These are phyloP conservation scores for Salix purpurea DNA, from an alignment of 345 rosid genomes.

Conservation along the genomic window DNA sequence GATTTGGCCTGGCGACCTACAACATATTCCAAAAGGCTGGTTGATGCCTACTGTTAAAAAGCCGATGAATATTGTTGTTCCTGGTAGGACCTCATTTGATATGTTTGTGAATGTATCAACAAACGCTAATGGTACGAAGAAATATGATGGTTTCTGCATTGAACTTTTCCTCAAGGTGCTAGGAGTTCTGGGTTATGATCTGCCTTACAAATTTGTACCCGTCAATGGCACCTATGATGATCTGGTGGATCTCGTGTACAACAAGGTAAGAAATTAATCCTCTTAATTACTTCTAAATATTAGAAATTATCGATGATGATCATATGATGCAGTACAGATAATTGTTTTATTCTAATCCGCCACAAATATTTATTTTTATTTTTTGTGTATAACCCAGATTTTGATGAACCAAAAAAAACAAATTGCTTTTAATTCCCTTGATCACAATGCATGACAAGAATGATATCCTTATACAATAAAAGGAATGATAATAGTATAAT, in stretches of 20 bases:
- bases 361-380: no score
- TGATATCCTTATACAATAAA: no score
- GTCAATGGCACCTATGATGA: slow-evolving; percentile 40
- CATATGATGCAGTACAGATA: no score
- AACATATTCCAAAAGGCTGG: slow-evolving; percentile 34
- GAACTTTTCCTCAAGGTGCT: slow-evolving; percentile 31
- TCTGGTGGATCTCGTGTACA: slow-evolving; percentile 30
- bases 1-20: slow-evolving; percentile 35
- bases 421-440: no score
- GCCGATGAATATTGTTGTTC: slow-evolving; percentile 47
- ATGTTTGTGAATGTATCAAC: slow-evolving; percentile 37
- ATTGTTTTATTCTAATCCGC: no score
- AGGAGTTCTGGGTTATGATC: slow-evolving; percentile 4
- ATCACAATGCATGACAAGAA: no score
- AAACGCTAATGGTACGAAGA: not conserved
- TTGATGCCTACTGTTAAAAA: slow-evolving; percentile 25
- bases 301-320: no score
- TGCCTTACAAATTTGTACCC: slow-evolving; percentile 25
- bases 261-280: slow-evolving; percentile 37
- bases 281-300: not conserved
- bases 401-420: no score
- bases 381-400: no score
- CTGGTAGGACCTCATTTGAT: slow-evolving; percentile 34
- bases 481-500: no score
- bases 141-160: slow-evolving; percentile 46